phyloP scores from a whole-genome alignment of 305 asterid genomes.

The Solanum chacoense region DNA sequence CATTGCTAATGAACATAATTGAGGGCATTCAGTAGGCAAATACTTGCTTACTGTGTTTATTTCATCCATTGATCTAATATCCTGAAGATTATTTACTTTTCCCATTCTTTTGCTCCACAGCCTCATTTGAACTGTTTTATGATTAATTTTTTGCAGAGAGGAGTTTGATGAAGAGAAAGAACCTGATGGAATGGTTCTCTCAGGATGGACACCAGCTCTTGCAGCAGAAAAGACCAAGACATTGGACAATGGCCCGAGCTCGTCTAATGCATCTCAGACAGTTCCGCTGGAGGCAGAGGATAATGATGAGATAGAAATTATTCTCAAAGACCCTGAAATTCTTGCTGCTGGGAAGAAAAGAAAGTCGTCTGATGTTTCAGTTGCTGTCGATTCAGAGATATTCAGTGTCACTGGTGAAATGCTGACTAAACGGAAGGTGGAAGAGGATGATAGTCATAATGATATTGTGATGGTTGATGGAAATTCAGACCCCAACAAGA shows the following conservation, averaged over 20 bases:
- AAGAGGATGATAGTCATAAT: slow-evolving; percentile 21
- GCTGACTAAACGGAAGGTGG: slow-evolving; percentile 27
- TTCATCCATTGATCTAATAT: not conserved
- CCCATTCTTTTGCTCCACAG: not conserved
- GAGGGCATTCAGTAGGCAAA: not conserved
- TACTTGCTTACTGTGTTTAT: not conserved
- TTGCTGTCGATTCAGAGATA: slow-evolving; percentile 10
- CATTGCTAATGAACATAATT: not conserved
- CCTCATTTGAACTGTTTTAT: not conserved
- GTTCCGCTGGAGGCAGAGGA: slow-evolving; percentile 28
- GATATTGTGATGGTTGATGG: slow-evolving; percentile 39
- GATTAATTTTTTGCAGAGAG: slow-evolving; percentile 40
- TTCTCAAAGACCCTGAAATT: slow-evolving; percentile 16
- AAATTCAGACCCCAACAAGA: slow-evolving; percentile 29
- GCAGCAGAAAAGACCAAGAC: slow-evolving; percentile 34
- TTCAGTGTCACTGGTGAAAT: slow-evolving; percentile 16
- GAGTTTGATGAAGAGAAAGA: slow-evolving; percentile 92
- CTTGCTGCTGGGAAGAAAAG: slow-evolving; percentile 52
- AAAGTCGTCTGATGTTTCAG: slow-evolving; percentile 33
- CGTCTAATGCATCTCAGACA: slow-evolving; percentile 37
- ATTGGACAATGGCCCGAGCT: slow-evolving; percentile 53
- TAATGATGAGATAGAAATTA: slow-evolving; percentile 42
- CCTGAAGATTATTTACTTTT: not conserved
- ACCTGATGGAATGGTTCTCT: slow-evolving; percentile 83
- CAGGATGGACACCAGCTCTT: slow-evolving; percentile 71